Percentiles rank a stretch among this genome's conserved stretches.
Evolutionary conservation across 2,329 filamentous ascomycete species (phyloP).

Genomic region (Proliferodiscus dingleyae): DNA sequence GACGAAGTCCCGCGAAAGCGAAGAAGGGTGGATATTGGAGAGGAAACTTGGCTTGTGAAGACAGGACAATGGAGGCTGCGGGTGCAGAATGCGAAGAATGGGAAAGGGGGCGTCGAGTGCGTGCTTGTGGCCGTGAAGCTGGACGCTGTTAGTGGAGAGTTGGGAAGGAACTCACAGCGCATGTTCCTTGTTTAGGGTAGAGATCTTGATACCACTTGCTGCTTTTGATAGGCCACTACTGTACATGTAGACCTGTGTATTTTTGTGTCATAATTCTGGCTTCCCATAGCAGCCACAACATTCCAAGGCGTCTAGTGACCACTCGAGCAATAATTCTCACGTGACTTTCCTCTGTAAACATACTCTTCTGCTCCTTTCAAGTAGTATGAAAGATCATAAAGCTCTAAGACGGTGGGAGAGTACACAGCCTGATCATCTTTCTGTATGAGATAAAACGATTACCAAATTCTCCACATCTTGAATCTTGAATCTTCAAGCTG

Average conservation of each 20-base stretch:
- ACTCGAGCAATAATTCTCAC: too few relatives aligned
- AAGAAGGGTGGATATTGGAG: constrained; percentile 9
- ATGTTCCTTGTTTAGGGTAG: constrained; percentile 51
- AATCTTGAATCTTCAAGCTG: too few relatives aligned
- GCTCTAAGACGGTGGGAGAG: too few relatives aligned
- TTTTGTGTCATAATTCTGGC: background rate
- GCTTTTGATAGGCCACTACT: background rate
- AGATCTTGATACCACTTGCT: background rate
- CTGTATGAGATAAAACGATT: too few relatives aligned
- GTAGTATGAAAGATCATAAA: too few relatives aligned
- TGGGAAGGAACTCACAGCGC: constrained; percentile 59
- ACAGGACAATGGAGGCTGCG: constrained; percentile 69
- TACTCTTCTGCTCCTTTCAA: too few relatives aligned
- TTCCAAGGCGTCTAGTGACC: too few relatives aligned
- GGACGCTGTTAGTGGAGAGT: constrained; percentile 64
- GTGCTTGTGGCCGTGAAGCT: constrained; percentile 72
- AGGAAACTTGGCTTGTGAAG: constrained; percentile 53
- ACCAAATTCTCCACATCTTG: too few relatives aligned
- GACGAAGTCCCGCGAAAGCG: constrained; percentile 11
- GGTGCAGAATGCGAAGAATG: constrained; percentile 48
- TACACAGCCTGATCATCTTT: too few relatives aligned
- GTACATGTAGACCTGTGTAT: background rate
- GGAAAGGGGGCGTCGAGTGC: constrained; percentile 59
- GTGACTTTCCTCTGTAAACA: too few relatives aligned
- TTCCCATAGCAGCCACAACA: too few relatives aligned